Percentiles rank a stretch among this genome's conserved stretches.
phyloP scores from a whole-genome alignment of 495 filamentous ascomycete genomes.

The Xylaria intraflava region DNA sequence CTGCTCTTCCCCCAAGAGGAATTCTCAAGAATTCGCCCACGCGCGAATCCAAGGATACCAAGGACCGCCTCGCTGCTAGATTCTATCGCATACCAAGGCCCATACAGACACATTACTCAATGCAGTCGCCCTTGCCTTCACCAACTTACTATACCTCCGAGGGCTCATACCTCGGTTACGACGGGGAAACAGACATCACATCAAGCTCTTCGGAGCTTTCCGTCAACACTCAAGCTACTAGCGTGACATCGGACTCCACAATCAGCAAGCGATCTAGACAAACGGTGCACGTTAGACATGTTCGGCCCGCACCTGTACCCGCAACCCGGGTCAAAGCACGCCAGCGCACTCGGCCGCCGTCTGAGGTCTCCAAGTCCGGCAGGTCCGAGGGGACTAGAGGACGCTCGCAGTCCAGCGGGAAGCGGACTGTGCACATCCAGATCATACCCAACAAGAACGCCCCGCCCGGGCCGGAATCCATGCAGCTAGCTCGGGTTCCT shows the following conservation, averaged over 20 bases:
- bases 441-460: constrained; percentile 19
- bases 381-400: constrained; percentile 17
- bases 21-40: constrained; percentile 25
- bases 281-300: constrained; percentile 25
- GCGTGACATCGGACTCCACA: constrained; percentile 28
- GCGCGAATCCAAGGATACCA: neutral
- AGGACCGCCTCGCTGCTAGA: constrained; percentile 25
- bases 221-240: constrained; percentile 39
- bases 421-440: constrained; percentile 30
- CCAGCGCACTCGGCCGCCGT: constrained; percentile 21
- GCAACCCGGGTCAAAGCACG: constrained; percentile 26
- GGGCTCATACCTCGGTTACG: constrained; percentile 18
- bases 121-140: constrained; percentile 16
- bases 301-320: constrained; percentile 22
- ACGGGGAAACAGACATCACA: constrained; percentile 35
- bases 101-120: constrained; percentile 4
- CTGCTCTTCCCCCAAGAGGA: constrained; percentile 15
- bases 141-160: constrained; percentile 27
- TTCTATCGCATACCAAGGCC: constrained; percentile 23
- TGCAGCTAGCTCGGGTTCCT: constrained; percentile 19
- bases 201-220: constrained; percentile 40
- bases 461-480: constrained; percentile 11
- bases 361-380: constrained; percentile 21
- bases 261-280: constrained; percentile 18
- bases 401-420: constrained; percentile 14